Evolutionary conservation across 768 basidiomycete genomes (phyloP).

Genomic region (Tricholoma sp.): DNA sequence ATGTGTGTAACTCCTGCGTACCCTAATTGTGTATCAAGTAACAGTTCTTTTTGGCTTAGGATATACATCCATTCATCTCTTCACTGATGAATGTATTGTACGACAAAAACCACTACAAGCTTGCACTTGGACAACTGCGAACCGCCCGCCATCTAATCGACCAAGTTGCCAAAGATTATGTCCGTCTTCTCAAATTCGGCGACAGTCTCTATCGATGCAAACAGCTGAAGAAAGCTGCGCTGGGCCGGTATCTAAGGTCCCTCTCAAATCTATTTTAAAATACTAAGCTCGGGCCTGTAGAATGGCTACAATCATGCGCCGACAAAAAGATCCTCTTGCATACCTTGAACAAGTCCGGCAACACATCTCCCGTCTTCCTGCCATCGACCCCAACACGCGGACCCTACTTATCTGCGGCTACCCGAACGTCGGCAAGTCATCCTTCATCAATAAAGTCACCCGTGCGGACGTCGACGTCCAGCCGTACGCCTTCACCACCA

Average conservation of each 20-base stretch:
- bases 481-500: slow-evolving; percentile 99
- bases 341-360: slow-evolving; percentile 99
- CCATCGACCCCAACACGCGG: slow-evolving; percentile 97
- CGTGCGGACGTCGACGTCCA: slow-evolving; percentile 99
- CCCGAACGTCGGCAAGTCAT: slow-evolving; percentile 99
- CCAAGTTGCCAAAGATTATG: slow-evolving; percentile 96
- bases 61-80: slow-evolving; percentile 93
- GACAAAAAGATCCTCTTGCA: slow-evolving; percentile 97
- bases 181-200: slow-evolving; percentile 94
- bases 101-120: slow-evolving; percentile 99
- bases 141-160: slow-evolving; percentile 96
- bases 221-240: slow-evolving; percentile 94
- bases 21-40: slow-evolving; percentile 15
- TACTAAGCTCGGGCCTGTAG: slow-evolving; percentile 30
- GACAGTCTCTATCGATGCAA: slow-evolving; percentile 98
- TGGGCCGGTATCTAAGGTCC: slow-evolving; percentile 70
- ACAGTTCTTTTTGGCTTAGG: slow-evolving; percentile 32
- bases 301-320: slow-evolving; percentile 98
- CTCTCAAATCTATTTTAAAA: not conserved
- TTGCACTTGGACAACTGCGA: slow-evolving; percentile 94
- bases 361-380: slow-evolving; percentile 96
- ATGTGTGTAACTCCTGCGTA: slow-evolving; percentile 50
- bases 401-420: slow-evolving; percentile 98
- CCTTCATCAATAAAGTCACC: slow-evolving; percentile 99
- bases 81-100: slow-evolving; percentile 98